Conservation (phyloP, 306 rosid genomes). For the Trifolium subterraneum region DNA sequence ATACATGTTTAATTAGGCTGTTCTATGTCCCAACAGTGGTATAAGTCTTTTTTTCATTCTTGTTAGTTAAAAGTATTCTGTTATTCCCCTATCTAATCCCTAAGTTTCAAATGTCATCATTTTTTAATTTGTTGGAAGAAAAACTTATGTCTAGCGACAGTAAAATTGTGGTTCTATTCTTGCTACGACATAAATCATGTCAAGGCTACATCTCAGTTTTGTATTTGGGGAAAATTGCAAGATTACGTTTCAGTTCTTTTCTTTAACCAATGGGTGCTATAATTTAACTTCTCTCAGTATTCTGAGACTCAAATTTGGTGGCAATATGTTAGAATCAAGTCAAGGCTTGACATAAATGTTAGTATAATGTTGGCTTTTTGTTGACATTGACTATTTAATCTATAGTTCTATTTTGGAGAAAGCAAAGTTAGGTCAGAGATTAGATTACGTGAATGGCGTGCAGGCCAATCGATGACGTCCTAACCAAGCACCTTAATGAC, state of each 20-base stretch:
- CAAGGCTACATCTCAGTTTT: neutral
- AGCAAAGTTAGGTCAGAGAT: slow-evolving; percentile 97
- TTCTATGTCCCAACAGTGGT: no score
- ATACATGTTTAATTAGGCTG: no score
- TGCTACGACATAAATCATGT: slow-evolving; percentile 4
- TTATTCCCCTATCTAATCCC: slow-evolving; percentile 20
- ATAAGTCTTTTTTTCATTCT: slow-evolving; percentile 21
- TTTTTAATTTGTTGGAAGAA: slow-evolving; percentile 34
- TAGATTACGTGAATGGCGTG: slow-evolving; percentile 96
- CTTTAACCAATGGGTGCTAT: slow-evolving; percentile 17
- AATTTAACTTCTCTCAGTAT: slow-evolving; percentile 11
- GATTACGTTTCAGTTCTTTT: neutral
- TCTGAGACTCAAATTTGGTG: slow-evolving; percentile 3
- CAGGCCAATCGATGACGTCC: slow-evolving; percentile 88
- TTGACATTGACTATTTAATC: slow-evolving; percentile 34
- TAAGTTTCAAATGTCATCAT: slow-evolving; percentile 23
- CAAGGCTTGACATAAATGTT: slow-evolving; percentile 22
- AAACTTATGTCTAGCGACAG: neutral
- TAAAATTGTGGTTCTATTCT: neutral
- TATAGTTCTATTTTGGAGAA: slow-evolving; percentile 97
- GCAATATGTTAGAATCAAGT: slow-evolving; percentile 24
- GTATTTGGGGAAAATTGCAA: neutral
- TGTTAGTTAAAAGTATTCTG: neutral
- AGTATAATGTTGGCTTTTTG: slow-evolving; percentile 27
- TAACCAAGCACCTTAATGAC: slow-evolving; percentile 84